Base-by-base conservation (phyloP, 179 eudicot genomes). In the Kewa caespitosa region DNA sequence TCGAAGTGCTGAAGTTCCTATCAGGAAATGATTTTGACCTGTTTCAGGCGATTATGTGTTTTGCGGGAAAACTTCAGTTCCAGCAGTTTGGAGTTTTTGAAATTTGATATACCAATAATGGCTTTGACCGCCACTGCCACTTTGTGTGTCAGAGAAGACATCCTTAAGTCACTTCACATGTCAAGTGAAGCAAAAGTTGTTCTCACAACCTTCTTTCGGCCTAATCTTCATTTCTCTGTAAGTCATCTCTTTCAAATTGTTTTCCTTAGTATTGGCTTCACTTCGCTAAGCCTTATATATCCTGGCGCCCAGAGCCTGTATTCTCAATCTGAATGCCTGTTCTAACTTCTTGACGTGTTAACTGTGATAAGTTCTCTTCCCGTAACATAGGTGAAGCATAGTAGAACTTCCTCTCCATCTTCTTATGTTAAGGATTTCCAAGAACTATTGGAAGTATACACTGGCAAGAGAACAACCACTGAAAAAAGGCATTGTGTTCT, bases 41-140 rank as follows among this genome's bases (percentile, higher is more conserved):
- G 43, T 67, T 72, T 52, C 72, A 94, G 98, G 93, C 85, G 92
- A 72, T 78, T 94, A 83, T 90, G 92, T 36, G 79, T 92, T 37
- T 74, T 94, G 79, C 86, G 97, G 63, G 88, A 90, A 81, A 86
- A 77, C 74, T 94, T 94, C 85, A 81, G 81, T 2, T 77, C 83
- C 37, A 63, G 84, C 52, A 83, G 82, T 42, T 87, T 92, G 84
- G 81, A 89, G 69, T 88, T 81, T 78, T 74, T 90, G 83, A 84
- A 79, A 64, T 84, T 70, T 84, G 92, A 94, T 87, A 84, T 94
- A 79, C 98, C 98, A 20, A 71, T 94, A 68, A 94, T 94, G 98
- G 98, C 97, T 81, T 81, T 94, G 85, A 94, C 98, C 76, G 97
- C 98, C 22, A 94, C 98, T 74, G 98, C 98, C 79, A 92, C 98